Evolutionary conservation across 1,284 basidiomycete species (phyloP).

Genomic region (Entoloma clypeatum): DNA sequence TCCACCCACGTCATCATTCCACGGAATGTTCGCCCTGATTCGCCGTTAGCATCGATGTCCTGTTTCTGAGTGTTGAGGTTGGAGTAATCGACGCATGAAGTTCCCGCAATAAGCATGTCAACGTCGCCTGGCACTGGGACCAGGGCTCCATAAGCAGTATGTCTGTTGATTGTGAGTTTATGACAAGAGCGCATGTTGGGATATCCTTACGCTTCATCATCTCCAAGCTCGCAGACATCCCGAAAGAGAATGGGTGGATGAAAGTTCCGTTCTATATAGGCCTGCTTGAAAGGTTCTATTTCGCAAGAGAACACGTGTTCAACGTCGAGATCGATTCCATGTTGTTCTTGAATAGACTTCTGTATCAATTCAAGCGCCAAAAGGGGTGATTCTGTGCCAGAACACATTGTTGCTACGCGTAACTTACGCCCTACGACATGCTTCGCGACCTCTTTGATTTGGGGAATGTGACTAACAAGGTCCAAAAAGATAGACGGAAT

Average conservation of each 20-base stretch:
- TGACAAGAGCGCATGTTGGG: not conserved
- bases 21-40: slow-evolving; percentile 86
- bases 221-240: slow-evolving; percentile 90
- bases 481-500: slow-evolving; percentile 86
- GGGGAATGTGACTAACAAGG: slow-evolving; percentile 69
- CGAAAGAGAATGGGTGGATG: slow-evolving; percentile 88
- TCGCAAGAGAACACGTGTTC: slow-evolving; percentile 98
- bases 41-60: slow-evolving; percentile 81
- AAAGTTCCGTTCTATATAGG: slow-evolving; percentile 96
- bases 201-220: slow-evolving; percentile 62
- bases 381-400: slow-evolving; percentile 92
- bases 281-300: slow-evolving; percentile 98
- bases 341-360: slow-evolving; percentile 69
- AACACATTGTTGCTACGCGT: slow-evolving; percentile 97
- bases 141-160: slow-evolving; percentile 88
- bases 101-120: slow-evolving; percentile 88
- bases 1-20: slow-evolving; percentile 94
- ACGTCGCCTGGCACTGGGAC: slow-evolving; percentile 88
- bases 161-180: slow-evolving; percentile 39
- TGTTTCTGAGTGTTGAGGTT: slow-evolving; percentile 93
- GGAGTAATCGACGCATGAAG: slow-evolving; percentile 96
- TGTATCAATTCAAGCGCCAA: slow-evolving; percentile 85
- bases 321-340: slow-evolving; percentile 63
- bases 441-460: slow-evolving; percentile 66
- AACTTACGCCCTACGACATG: slow-evolving; percentile 78